Evolutionary conservation across 129 eudicot species (phyloP), one percentile per base, ranked within the genome.

Genomic region (Flaveria linearis): DNA sequence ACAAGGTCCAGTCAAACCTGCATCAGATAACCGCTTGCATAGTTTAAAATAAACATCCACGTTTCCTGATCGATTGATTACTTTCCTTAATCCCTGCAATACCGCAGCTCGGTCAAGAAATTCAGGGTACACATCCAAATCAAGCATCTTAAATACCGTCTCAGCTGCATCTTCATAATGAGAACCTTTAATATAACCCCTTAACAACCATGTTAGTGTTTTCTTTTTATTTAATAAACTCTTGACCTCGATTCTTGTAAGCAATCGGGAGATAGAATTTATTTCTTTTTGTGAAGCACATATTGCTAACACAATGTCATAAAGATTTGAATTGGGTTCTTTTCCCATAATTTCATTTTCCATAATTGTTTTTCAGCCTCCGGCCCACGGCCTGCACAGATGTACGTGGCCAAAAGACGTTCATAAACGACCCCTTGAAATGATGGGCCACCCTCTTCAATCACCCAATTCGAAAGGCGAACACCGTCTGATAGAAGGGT

Each of bases 121-220:
- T 68, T 93, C 96, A 0, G 96, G 98, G 28, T 36, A 75, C 76
- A 93, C 45, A 17, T 96, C 98, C 83, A 77, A 68, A 69, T 93
- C 87, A 5, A 93, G 89, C 95, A 93, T 93, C 80, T 80, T 90
- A 22, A 80, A 66, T 0, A 89, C 83, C 7, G 90, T 80, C 80
- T 93, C 96, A 9, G 96, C 96, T 30, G 98, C 96, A 81, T 86
- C 82, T 26, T 74, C 79, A 67, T 81, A 90, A 55, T 90, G 93
- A 12, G 89, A 90, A 0, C 96, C 98, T 87, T 86, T 93, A n/a
- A 93, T 78, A 73, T 93, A 93, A 57, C 98, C 98, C 76, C 96
- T 88, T 80, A 93, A 77, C 60, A 93, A 76, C 98, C 96, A 93
- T 13, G 95, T 82, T 16, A 90, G 65, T 1, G 90, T 86, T 70